These are phyloP conservation scores for Neopestalotiopsis rosae DNA, from an alignment of 2,329 filamentous ascomycete genomes.

Conservation along the genomic window DNA sequence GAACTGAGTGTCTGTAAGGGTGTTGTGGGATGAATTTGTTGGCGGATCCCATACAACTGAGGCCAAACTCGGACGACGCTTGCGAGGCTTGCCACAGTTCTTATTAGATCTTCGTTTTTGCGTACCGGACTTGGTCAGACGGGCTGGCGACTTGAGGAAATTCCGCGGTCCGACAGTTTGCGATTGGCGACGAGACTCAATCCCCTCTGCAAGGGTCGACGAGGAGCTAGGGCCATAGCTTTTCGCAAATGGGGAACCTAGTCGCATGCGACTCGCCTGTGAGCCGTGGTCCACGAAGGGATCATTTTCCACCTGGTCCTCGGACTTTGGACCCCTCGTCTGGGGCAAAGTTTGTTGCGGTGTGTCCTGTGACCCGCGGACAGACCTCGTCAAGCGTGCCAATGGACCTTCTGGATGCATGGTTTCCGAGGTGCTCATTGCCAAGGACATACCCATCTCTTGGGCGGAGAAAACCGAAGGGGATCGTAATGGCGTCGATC, in stretches of 20 bases:
- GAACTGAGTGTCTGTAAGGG: constrained; percentile 8
- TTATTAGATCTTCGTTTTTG: constrained; percentile 61
- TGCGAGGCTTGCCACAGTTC: constrained; percentile 52
- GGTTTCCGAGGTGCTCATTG: constrained; percentile 65
- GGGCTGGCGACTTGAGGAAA: constrained; percentile 58
- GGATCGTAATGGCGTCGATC: constrained; percentile 51
- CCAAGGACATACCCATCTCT: constrained; percentile 68
- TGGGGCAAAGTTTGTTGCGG: constrained; percentile 25
- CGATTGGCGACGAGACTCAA: constrained; percentile 47
- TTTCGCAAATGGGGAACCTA: constrained; percentile 62
- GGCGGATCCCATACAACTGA: constrained; percentile 57
- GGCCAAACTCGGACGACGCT: constrained; percentile 60
- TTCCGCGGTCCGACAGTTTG: constrained; percentile 57
- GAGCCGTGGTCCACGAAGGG: not conserved
- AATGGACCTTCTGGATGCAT: constrained; percentile 69
- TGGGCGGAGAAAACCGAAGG: constrained; percentile 60
- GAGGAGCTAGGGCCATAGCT: constrained; percentile 70
- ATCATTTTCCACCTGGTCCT: constrained; percentile 1
- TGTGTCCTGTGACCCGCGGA: constrained; percentile 21
- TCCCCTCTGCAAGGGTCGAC: constrained; percentile 47
- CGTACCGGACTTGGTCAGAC: constrained; percentile 53
- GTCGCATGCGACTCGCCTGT: constrained; percentile 40
- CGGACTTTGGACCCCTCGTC: constrained; percentile 21
- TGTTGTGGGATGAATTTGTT: constrained; percentile 35
- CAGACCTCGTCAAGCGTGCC: constrained; percentile 61